Evolutionary conservation across 1,139 yeast species (phyloP), one percentile per base, ranked within the genome.

Genomic region (Ogataea hybrid): DNA sequence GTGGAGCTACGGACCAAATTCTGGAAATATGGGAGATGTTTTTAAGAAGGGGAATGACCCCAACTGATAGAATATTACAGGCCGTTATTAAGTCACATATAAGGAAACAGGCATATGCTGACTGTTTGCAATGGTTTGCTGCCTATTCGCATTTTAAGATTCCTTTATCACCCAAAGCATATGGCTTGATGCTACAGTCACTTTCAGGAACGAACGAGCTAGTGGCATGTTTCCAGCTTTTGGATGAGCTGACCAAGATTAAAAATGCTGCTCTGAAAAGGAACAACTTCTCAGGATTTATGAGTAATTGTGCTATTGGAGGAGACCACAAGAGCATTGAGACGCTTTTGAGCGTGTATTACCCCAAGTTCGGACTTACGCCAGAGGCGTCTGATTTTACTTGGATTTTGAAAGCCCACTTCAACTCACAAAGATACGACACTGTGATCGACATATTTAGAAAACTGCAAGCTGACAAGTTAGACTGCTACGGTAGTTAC

Each of bases 1-100:
- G 77, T 35, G 88, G 88, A 0, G 79, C 81, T 22, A 58, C 64
- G 3, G 70, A 70, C 11, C 73, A 79, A 46, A 75, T 83, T 10
- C 74, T 78, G 30, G 64, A 67, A 40, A 66, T 86, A 14, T 60
- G 70, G 62, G 61, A 68, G 1, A 79, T 76, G 48, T 61, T 77
- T 36, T 43, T 67, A 11, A 62, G 67, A 43, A 67, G 84, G 44
- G 69, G 71, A 0, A 64, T 79, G 51, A 51, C 49, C 4, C 85
- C 88, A 1, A 69, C 70, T 5, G 65, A 72, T 12, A 58, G 67
- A 5, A 70, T 84, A 1, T 63, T 73, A 38, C 67, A 68, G 22
- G 69, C 81, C 0, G 54, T 84, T 30, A 70, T 85, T 47, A 64
- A 66, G 31, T 66, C 76, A 4, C 64, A 75, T 41, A 62, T 77